Percentiles rank a stretch among this genome's conserved stretches.
Conservation (phyloP, 75 land plant genomes). For the Larix kaempferi region DNA sequence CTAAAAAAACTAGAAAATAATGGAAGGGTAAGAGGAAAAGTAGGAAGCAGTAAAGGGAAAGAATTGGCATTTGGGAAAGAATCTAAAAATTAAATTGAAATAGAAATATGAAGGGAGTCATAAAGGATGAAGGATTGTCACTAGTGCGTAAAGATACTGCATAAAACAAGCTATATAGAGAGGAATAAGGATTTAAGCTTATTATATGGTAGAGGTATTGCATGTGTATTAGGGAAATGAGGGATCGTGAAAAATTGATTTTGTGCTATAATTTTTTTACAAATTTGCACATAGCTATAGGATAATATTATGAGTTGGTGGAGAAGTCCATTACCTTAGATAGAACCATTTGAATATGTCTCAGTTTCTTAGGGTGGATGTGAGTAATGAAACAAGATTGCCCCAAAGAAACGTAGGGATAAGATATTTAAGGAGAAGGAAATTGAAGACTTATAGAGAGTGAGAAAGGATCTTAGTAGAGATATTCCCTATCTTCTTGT, state of each 20-base stretch:
- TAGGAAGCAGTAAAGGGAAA: constrained; percentile 43
- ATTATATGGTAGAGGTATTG: constrained; percentile 60
- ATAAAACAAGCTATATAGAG: constrained; percentile 16
- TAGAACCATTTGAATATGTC: constrained; percentile 75
- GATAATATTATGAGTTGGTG: constrained; percentile 91
- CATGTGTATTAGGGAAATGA: constrained; percentile 73
- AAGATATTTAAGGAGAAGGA: constrained; percentile 84
- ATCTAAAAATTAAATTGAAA: constrained; percentile 61
- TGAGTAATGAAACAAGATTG: constrained; percentile 43
- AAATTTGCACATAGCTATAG: constrained; percentile 68
- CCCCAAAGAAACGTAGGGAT: constrained; percentile 37
- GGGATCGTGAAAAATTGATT: constrained; percentile 95
- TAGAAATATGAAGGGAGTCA: constrained; percentile 40
- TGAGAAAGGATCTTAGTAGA: constrained; percentile 72
- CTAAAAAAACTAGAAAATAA: neutral
- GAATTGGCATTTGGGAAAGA: constrained; percentile 61
- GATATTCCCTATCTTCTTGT: constrained; percentile 82
- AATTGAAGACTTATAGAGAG: constrained; percentile 61
- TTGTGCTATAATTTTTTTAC: constrained; percentile 79
- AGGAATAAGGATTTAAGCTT: constrained; percentile 27
- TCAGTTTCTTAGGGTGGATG: constrained; percentile 62
- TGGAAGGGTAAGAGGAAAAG: neutral
- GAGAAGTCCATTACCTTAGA: constrained; percentile 72
- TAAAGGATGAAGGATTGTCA: constrained; percentile 9
- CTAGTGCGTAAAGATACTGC: constrained; percentile 7